Conservation (phyloP, 2,329 filamentous ascomycete genomes). For the Knufia fluminis region DNA sequence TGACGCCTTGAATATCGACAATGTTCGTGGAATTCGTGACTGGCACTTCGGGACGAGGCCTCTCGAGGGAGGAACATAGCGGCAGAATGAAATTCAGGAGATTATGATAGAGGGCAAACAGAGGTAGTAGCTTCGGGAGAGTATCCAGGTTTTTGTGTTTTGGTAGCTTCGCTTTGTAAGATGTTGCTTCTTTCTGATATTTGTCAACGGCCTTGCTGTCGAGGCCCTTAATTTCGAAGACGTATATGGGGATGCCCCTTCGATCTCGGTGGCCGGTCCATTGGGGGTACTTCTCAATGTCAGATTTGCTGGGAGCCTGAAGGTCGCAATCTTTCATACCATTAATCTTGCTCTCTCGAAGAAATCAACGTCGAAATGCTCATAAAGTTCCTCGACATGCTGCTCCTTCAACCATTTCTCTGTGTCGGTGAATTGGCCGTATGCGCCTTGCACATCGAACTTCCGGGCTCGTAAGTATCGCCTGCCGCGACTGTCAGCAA, state of each 20-base stretch:
- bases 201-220: slow-evolving; percentile 70
- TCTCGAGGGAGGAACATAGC: slow-evolving; percentile 67
- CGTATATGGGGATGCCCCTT: slow-evolving; percentile 83
- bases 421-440: slow-evolving; percentile 75
- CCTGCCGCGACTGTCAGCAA: slow-evolving; percentile 35
- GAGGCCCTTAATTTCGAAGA: slow-evolving; percentile 77
- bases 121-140: slow-evolving; percentile 65
- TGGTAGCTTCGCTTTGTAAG: slow-evolving; percentile 26
- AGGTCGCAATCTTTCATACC: slow-evolving; percentile 36
- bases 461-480: slow-evolving; percentile 78
- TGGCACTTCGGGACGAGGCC: slow-evolving; percentile 67
- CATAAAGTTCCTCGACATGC: slow-evolving; percentile 68
- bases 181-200: slow-evolving; percentile 57
- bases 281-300: slow-evolving; percentile 48
- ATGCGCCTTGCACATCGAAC: slow-evolving; percentile 69
- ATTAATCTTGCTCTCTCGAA: slow-evolving; percentile 68
- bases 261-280: slow-evolving; percentile 87
- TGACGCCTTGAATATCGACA: slow-evolving; percentile 81
- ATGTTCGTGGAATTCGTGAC: slow-evolving; percentile 92
- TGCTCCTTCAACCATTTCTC: slow-evolving; percentile 80
- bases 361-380: slow-evolving; percentile 73
- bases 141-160: slow-evolving; percentile 49
- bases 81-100: slow-evolving; percentile 80
- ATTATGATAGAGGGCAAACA: slow-evolving; percentile 92
- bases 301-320: not conserved